phyloP scores from a whole-genome alignment of 2,329 filamentous ascomycete species.

The Sporothrix luriei region DNA sequence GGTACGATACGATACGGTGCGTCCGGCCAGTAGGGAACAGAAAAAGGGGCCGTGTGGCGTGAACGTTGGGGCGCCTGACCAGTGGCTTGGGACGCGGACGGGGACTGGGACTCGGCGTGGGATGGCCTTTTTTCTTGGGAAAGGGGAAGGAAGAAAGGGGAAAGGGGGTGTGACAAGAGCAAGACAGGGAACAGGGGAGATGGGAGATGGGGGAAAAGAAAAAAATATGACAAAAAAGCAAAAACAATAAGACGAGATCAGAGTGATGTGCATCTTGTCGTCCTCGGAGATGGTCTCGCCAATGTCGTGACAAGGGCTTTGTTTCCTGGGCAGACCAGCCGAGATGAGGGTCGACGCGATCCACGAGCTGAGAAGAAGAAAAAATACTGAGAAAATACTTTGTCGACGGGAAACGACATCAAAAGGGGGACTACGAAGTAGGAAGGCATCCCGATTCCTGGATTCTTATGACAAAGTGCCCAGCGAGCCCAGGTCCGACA shows the following conservation, averaged over 20 bases:
- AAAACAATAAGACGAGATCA: neutral
- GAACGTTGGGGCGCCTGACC: neutral
- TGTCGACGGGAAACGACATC: neutral
- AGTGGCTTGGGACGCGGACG: neutral
- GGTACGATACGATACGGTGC: constrained; percentile 21
- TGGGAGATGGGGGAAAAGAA: neutral
- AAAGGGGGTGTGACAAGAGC: neutral
- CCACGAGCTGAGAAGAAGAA: constrained; percentile 3
- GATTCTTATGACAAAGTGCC: neutral
- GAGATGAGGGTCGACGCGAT: neutral
- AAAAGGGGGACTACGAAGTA: neutral
- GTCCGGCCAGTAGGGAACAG: neutral
- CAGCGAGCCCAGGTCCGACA: neutral
- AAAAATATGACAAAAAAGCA: neutral
- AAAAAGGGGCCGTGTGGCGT: neutral
- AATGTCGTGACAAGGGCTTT: neutral
- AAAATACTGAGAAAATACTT: too few relatives aligned
- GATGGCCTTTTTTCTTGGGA: constrained; percentile 15
- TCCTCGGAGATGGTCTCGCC: neutral
- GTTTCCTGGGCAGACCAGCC: neutral
- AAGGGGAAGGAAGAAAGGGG: neutral
- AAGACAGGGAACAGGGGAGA: constrained; percentile 10
- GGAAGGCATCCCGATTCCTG: neutral
- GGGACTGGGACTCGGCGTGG: neutral
- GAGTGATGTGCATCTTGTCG: neutral